Percentiles rank a stretch among this genome's conserved stretches.
Conservation (phyloP, 1,284 basidiomycete genomes). For the Boletus sp. region DNA sequence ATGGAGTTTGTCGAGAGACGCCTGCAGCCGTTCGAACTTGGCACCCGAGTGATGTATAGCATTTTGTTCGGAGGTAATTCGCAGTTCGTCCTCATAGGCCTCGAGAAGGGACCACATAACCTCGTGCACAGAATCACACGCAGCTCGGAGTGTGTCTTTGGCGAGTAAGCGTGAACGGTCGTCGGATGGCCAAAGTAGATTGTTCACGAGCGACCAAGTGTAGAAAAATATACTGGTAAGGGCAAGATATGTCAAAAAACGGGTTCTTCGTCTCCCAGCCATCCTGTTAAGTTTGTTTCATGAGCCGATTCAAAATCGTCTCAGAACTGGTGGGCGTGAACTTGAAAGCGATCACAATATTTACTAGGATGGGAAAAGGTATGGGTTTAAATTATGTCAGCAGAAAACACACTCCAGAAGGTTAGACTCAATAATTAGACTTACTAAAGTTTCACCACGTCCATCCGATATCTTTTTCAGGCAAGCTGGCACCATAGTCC, state of each 20-base stretch:
- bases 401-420: no score
- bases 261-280: not conserved
- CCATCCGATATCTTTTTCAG: no score
- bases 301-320: not conserved
- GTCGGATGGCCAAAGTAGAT: not conserved
- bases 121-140: conserved; percentile 8
- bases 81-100: not conserved
- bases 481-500: no score
- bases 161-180: conserved; percentile 6
- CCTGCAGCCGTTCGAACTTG: conserved; percentile 13
- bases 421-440: no score
- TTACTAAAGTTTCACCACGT: no score
- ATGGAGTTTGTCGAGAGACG: conserved; percentile 14
- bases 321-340: not conserved
- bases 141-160: conserved; percentile 13
- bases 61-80: not conserved
- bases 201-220: not conserved
- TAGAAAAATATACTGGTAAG: conserved; percentile 6
- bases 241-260: not conserved
- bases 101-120: conserved; percentile 4
- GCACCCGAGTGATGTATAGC: not conserved
- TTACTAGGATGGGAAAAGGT: no score
- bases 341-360: no score
- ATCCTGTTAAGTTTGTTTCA: not conserved
- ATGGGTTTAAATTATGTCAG: no score